These are phyloP conservation scores for Perkinsela sp. DNA, from an alignment of 208 protist species.

Conservation along the genomic window DNA sequence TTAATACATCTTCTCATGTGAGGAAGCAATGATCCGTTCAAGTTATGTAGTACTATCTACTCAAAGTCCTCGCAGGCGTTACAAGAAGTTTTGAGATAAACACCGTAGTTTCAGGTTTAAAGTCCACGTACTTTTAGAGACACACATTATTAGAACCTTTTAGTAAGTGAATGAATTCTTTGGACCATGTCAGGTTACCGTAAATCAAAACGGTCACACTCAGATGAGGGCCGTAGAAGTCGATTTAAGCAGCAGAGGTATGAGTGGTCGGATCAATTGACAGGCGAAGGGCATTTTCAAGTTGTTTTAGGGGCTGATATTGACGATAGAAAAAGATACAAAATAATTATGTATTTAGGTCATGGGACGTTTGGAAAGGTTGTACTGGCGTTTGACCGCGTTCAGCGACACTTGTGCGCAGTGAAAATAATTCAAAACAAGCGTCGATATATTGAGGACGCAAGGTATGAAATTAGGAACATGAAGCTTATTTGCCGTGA, in stretches of 20 bases:
- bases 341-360: constrained; percentile 53
- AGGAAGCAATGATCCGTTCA: no score
- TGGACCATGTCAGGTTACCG: no score
- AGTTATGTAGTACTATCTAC: no score
- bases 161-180: no score
- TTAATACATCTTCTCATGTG: no score
- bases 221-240: no score
- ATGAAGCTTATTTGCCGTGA: constrained; percentile 21
- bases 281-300: constrained; percentile 61
- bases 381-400: constrained; percentile 33
- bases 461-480: constrained; percentile 37
- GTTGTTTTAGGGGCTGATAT: constrained; percentile 59
- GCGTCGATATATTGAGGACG: constrained; percentile 20
- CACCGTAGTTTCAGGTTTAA: no score
- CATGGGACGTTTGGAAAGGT: constrained; percentile 56
- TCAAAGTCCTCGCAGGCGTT: no score
- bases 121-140: no score
- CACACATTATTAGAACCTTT: no score
- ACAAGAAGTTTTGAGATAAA: no score
- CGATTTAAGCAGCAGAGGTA: constrained; percentile 47
- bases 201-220: no score
- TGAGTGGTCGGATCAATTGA: constrained; percentile 36
- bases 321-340: constrained; percentile 45
- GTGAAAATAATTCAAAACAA: constrained; percentile 49
- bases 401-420: constrained; percentile 12